Percentiles rank a stretch among this genome's conserved stretches.
These are phyloP conservation scores for Candida palmyrensis DNA, from an alignment of 805 yeast species.

Conservation along the genomic window DNA sequence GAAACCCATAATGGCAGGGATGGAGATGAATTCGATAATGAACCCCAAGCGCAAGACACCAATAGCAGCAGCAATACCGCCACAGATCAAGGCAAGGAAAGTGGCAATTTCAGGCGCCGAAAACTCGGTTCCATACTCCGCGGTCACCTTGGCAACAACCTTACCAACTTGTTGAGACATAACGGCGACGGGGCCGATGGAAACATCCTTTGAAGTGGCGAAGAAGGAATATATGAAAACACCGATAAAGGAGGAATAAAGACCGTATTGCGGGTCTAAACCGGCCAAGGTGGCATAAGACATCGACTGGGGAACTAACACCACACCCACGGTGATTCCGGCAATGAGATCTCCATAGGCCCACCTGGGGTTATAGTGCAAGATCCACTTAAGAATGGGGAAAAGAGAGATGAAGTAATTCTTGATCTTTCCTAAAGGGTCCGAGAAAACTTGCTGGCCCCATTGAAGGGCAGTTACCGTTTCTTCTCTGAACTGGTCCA, in stretches of 20 bases:
- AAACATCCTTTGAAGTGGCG: conserved; percentile 93
- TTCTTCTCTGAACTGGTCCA: conserved; percentile 34
- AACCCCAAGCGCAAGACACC: conserved; percentile 85
- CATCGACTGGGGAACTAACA: conserved; percentile 93
- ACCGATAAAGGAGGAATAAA: conserved; percentile 89
- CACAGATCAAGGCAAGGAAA: conserved; percentile 72
- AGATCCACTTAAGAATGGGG: conserved; percentile 81
- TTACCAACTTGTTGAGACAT: conserved; percentile 85
- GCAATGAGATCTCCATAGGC: conserved; percentile 78
- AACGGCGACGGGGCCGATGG: conserved; percentile 96
- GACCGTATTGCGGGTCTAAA: conserved; percentile 76
- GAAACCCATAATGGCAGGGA: conserved; percentile 91
- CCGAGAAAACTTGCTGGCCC: conserved; percentile 18
- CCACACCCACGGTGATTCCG: conserved; percentile 90
- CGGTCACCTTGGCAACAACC: conserved; percentile 61
- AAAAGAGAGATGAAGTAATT: conserved; percentile 60
- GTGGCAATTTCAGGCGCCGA: conserved; percentile 76
- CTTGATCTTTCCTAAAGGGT: conserved; percentile 36
- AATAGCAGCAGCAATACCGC: conserved; percentile 75
- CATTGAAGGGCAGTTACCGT: conserved; percentile 31
- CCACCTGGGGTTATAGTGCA: conserved; percentile 80
- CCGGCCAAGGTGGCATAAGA: conserved; percentile 88
- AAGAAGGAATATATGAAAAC: conserved; percentile 83
- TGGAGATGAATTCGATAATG: conserved; percentile 80
- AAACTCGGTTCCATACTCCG: conserved; percentile 35